Evolutionary conservation across 129 eudicot species (phyloP).

Genomic region (Chrysanthemum makinoi): DNA sequence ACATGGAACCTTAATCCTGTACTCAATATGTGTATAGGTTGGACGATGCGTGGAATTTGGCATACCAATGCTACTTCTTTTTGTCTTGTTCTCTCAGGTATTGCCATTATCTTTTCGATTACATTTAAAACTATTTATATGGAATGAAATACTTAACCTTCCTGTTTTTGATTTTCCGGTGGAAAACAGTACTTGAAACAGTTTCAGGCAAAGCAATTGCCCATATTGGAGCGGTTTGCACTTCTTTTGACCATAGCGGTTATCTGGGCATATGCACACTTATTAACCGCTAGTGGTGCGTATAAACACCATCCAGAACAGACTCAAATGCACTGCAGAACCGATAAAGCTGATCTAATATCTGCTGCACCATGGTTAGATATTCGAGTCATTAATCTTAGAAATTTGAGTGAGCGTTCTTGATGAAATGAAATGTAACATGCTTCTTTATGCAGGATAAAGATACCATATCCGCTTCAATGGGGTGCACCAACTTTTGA

Average conservation of each 20-base stretch:
- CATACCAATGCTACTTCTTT: conserved; percentile 82
- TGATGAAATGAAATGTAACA: not conserved
- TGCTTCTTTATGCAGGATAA: conserved; percentile 54
- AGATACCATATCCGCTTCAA: conserved; percentile 94
- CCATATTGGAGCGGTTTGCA: conserved; percentile 88
- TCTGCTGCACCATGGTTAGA: conserved; percentile 94
- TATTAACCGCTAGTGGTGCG: conserved; percentile 94
- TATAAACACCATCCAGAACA: conserved; percentile 85
- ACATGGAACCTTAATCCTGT: conserved; percentile 5
- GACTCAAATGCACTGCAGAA: conserved; percentile 81
- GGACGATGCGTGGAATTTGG: conserved; percentile 97
- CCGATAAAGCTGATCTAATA: conserved; percentile 89
- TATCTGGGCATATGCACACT: conserved; percentile 98
- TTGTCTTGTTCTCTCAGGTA: conserved; percentile 90
- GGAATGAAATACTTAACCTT: not conserved
- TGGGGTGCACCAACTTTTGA: conserved; percentile 99
- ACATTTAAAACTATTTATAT: not conserved
- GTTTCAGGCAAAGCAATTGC: conserved; percentile 74
- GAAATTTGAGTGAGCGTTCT: not conserved
- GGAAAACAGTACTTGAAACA: conserved; percentile 78
- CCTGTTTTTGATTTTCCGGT: conserved; percentile 2
- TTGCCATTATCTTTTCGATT: not conserved
- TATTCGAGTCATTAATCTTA: not conserved
- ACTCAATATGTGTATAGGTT: conserved; percentile 48
- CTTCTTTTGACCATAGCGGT: conserved; percentile 67